Evolutionary conservation across 495 filamentous ascomycete species (phyloP).

Genomic region (Penicillium egyptiacum): DNA sequence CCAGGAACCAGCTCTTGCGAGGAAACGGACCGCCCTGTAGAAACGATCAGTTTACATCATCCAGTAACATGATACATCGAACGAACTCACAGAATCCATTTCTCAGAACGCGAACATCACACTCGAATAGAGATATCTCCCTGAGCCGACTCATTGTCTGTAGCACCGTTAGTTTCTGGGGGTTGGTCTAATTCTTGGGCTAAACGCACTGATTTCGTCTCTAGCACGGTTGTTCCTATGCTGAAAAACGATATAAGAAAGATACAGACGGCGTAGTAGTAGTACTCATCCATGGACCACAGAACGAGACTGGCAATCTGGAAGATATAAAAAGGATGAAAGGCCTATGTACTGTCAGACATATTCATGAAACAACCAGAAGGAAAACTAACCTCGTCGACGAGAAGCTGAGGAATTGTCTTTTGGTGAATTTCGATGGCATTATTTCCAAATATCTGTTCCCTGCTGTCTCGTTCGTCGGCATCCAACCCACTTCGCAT

Average conservation of each 20-base stretch:
- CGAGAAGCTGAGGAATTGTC: conserved; percentile 72
- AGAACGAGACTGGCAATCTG: conserved; percentile 92
- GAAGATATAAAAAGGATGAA: conserved; percentile 98
- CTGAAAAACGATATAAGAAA: conserved; percentile 92
- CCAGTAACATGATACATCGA: not conserved
- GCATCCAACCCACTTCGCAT: conserved; percentile 84
- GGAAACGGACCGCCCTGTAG: conserved; percentile 74
- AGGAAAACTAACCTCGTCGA: conserved; percentile 73
- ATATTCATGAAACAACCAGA: not conserved
- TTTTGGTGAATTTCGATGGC: conserved; percentile 90
- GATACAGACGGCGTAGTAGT: conserved; percentile 95
- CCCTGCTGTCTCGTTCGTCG: conserved; percentile 81
- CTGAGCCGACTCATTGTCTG: conserved; percentile 88
- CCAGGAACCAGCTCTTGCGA: conserved; percentile 91
- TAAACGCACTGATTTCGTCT: conserved; percentile 74
- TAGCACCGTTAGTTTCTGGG: conserved; percentile 24
- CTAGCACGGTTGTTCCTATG: conserved; percentile 83
- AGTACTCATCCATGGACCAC: conserved; percentile 95
- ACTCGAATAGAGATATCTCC: conserved; percentile 92
- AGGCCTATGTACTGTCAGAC: conserved; percentile 56
- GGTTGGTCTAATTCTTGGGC: not conserved
- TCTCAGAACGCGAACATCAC: conserved; percentile 87
- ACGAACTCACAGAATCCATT: conserved; percentile 83
- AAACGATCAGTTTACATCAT: conserved; percentile 11
- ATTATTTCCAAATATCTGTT: conserved; percentile 85